Conservation (phyloP, 83 land plant species). For the Larix sibirica region DNA sequence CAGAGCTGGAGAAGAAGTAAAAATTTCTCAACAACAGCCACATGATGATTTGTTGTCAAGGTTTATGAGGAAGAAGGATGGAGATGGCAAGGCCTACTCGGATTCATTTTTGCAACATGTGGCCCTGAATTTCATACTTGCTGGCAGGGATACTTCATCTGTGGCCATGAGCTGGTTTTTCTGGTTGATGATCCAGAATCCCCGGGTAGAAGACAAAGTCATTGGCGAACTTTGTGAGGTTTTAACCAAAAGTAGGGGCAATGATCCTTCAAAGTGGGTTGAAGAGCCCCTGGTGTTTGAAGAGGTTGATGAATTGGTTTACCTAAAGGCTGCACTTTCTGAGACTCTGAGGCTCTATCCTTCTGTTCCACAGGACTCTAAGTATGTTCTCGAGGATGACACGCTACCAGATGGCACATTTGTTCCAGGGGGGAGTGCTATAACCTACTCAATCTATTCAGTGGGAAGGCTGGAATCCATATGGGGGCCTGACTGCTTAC, state of each 20-base stretch:
- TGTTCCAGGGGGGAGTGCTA: constrained; percentile 34
- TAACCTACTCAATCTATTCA: constrained; percentile 41
- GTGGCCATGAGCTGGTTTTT: constrained; percentile 89
- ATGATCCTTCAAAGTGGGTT: constrained; percentile 30
- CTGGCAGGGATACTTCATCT: constrained; percentile 87
- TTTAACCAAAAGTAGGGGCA: constrained; percentile 39
- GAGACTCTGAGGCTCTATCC: constrained; percentile 46
- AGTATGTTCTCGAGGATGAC: constrained; percentile 35
- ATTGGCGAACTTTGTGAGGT: constrained; percentile 38
- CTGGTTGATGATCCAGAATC: constrained; percentile 64
- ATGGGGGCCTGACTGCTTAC: constrained; percentile 38
- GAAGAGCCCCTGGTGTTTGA: constrained; percentile 41
- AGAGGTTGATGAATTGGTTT: constrained; percentile 48
- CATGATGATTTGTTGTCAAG: constrained; percentile 63
- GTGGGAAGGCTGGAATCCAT: constrained; percentile 30
- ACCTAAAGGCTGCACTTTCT: constrained; percentile 47
- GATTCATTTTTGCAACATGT: constrained; percentile 50
- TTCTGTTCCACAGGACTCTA: constrained; percentile 46
- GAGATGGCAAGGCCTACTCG: constrained; percentile 42
- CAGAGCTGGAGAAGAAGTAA: neutral
- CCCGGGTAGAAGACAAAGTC: constrained; percentile 51
- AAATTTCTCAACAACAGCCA: constrained; percentile 19
- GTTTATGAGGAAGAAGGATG: constrained; percentile 64
- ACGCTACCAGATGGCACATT: constrained; percentile 45
- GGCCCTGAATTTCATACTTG: constrained; percentile 76